Evolutionary conservation across 140 eudicot genomes (phyloP), one percentile per base, ranked within the genome.

Genomic region (Anethum foeniculum): DNA sequence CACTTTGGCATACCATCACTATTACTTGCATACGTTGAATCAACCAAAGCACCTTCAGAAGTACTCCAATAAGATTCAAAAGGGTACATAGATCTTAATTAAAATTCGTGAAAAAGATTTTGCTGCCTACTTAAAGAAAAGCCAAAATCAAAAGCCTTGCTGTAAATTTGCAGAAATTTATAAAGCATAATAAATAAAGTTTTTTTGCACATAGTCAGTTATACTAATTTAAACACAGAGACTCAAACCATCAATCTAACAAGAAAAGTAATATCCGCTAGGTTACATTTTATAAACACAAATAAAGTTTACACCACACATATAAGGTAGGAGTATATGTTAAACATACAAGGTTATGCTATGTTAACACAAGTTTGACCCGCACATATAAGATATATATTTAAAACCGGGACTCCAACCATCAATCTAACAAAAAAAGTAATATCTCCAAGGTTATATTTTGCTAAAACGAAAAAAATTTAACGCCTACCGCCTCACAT

Each of bases 1-100:
- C 75, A 77, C 90, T 76, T 82, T 81, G 81, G 85, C 83, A 85
- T 89, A 84, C 79, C 36, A 62, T 62, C 69, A 83, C 88, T 82
- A 84, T 65, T 68, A 68, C 41, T 32, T 30, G 74, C 44, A 68
- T 68, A 68, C 12, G 34, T 62, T 62, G 69, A 62, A 62, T 25
- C 69, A 25, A 62, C 34, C 69, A 62, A 62, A 62, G 69, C 69
- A 62, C 16, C 69, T 62, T 62, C 18, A 25, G 69, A 9, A n/a
- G 25, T 62, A 62, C 69, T 62, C 69, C 69, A 62, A 25, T 32
- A 69, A 15, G 44, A 69, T 69, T 69, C 46, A 69, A 15, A 69
- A 27, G 46, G 41, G 25, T 69, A 36, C 25, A 69, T 25, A 25
- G 69, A 69, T 69, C 46, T 69, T 69, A 69, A 34, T 38, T 19